These are phyloP conservation scores for Botrytis medusae DNA, from an alignment of 2,329 filamentous ascomycete genomes.

Conservation along the genomic window DNA sequence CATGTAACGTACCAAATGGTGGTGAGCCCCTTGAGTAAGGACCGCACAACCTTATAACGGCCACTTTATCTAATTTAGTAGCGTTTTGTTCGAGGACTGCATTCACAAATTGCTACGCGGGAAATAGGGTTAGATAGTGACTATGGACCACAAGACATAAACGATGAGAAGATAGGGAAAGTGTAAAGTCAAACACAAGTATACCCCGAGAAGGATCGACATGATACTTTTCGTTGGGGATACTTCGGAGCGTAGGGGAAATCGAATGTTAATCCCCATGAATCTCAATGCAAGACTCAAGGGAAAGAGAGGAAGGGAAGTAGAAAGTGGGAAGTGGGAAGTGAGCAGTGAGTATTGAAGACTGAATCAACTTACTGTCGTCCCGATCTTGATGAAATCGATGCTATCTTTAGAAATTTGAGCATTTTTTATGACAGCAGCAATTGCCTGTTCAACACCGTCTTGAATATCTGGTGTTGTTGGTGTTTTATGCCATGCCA, in stretches of 20 bases:
- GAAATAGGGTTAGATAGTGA: background rate
- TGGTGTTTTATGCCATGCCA: constrained; percentile 49
- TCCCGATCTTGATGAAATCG: constrained; percentile 50
- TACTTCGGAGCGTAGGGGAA: background rate
- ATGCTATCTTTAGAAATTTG: constrained; percentile 43
- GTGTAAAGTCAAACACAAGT: background rate
- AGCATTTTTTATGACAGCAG: constrained; percentile 44
- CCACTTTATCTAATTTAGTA: constrained; percentile 50
- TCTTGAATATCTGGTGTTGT: constrained; percentile 52
- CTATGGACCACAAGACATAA: background rate
- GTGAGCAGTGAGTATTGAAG: background rate
- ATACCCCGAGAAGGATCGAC: background rate
- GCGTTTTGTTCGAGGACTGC: constrained; percentile 52
- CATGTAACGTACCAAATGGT: constrained; percentile 41
- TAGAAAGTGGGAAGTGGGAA: background rate
- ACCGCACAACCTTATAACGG: constrained; percentile 51
- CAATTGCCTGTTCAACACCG: constrained; percentile 50
- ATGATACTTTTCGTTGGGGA: background rate
- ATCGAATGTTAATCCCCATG: background rate
- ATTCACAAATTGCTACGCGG: constrained; percentile 48
- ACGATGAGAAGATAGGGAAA: background rate
- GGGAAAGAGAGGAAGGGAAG: background rate
- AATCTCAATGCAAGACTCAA: too few species aligned
- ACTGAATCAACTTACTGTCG: constrained; percentile 32
- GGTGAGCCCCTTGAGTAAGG: constrained; percentile 50